Evolutionary conservation across 441 rosid species (phyloP).

Genomic region (Kokia cookei): DNA sequence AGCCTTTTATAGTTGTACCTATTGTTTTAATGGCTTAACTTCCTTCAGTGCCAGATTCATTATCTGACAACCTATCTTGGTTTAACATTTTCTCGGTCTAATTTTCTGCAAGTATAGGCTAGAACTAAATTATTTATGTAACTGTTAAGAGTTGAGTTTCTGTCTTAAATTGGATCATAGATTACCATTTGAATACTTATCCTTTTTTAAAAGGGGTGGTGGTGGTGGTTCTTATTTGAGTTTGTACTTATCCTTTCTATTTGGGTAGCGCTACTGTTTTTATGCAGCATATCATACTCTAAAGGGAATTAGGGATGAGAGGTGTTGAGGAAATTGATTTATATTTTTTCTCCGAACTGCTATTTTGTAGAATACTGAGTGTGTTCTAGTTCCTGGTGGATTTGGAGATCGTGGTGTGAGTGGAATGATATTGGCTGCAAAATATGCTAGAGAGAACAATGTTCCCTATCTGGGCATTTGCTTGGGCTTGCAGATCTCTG

Average conservation of each 20-base stretch:
- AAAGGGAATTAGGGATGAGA: not conserved
- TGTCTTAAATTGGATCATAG: not conserved
- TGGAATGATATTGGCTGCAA: constrained; percentile 77
- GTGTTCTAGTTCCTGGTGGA: constrained; percentile 72
- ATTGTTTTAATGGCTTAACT: not conserved
- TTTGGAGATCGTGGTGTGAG: constrained; percentile 78
- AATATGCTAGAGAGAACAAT: constrained; percentile 62
- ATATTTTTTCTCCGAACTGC: not conserved
- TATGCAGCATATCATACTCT: not conserved
- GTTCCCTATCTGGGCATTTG: constrained; percentile 76
- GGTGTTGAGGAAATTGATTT: not conserved
- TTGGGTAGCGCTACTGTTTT: not conserved
- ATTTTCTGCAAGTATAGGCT: not conserved
- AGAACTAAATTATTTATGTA: not conserved
- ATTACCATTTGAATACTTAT: not conserved
- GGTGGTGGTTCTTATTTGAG: not conserved
- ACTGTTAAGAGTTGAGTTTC: not conserved
- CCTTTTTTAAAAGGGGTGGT: not conserved
- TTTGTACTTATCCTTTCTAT: not conserved
- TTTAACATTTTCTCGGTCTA: not conserved
- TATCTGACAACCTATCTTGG: not conserved
- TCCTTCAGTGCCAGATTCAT: not conserved
- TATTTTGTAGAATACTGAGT: constrained; percentile 54
- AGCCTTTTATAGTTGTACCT: not conserved
- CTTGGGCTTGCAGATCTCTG: constrained; percentile 79